These are phyloP conservation scores for Holtermanniella nyarrowii DNA, from an alignment of 768 basidiomycete species.

Conservation along the genomic window DNA sequence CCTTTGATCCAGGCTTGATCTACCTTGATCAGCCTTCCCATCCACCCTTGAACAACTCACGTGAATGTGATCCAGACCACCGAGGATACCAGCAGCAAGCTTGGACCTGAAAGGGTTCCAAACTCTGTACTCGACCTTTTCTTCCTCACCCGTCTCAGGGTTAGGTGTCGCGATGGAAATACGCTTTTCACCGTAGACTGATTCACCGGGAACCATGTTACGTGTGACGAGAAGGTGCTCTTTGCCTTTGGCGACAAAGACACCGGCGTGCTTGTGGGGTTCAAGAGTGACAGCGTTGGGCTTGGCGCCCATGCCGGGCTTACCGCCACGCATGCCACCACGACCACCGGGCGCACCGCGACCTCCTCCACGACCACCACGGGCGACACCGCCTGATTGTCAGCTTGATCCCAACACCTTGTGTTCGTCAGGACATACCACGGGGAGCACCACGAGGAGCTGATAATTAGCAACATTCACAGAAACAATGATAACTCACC, in stretches of 20 bases:
- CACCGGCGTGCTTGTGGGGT: conserved; percentile 85
- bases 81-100: conserved; percentile 89
- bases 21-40: not conserved
- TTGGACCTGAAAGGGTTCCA: conserved; percentile 99
- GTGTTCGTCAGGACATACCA: not conserved
- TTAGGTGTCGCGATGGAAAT: conserved; percentile 59
- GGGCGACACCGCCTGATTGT: not conserved
- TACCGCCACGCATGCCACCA: conserved; percentile 60
- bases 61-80: conserved; percentile 86
- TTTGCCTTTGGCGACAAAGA: conserved; percentile 93
- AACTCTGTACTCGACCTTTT: conserved; percentile 92
- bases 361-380: conserved; percentile 24
- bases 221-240: conserved; percentile 94
- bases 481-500: conserved; percentile 9
- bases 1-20: conserved; percentile 87
- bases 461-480: no score
- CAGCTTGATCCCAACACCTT: not conserved
- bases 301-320: conserved; percentile 40
- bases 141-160: conserved; percentile 45
- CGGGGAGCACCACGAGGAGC: conserved; percentile 55
- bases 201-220: conserved; percentile 94
- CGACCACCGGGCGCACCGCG: conserved; percentile 41
- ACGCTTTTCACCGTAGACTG: conserved; percentile 96
- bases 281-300: conserved; percentile 76
- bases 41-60: conserved; percentile 14